Conservation (phyloP, 345 rosid genomes). For the Eucalyptus camaldulensis region DNA sequence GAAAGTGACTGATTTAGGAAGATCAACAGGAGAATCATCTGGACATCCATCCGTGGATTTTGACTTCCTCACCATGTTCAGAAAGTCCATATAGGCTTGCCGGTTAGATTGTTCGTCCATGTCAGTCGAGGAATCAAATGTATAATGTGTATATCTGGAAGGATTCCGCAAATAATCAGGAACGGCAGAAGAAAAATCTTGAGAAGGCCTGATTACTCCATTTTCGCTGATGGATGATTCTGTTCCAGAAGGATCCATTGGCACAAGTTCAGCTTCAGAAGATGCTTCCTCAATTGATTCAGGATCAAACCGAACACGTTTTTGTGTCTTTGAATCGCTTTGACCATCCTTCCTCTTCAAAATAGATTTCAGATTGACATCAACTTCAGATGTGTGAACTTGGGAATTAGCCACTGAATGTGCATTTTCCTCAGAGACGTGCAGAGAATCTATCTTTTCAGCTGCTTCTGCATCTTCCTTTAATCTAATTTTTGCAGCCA, state of each 20-base stretch:
- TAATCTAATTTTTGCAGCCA: conserved; percentile 63
- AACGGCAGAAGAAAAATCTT: conserved; percentile 14
- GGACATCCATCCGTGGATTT: neutral
- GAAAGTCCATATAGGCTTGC: conserved; percentile 53
- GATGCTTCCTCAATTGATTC: conserved; percentile 11
- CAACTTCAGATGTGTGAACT: conserved; percentile 17
- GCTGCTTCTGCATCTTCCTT: conserved; percentile 70
- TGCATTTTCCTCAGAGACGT: conserved; percentile 3
- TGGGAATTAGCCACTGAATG: neutral
- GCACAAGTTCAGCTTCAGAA: conserved; percentile 14
- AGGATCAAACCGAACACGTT: conserved; percentile 81
- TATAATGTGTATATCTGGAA: conserved; percentile 56
- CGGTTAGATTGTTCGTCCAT: conserved; percentile 57
- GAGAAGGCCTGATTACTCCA: conserved; percentile 6
- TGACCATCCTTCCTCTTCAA: conserved; percentile 56
- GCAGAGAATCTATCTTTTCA: conserved; percentile 1
- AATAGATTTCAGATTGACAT: conserved; percentile 41
- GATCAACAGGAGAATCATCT: conserved; percentile 26
- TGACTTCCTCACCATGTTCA: conserved; percentile 22
- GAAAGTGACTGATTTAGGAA: conserved; percentile 46
- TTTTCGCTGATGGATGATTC: neutral
- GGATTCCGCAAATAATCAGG: conserved; percentile 83
- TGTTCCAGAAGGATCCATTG: conserved; percentile 3
- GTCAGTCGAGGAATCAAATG: conserved; percentile 36
- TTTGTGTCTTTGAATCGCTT: conserved; percentile 36